Evolutionary conservation across 768 basidiomycete species (phyloP), one percentile per base, ranked within the genome.

Genomic region (Phanerodontia chrysosporium): DNA sequence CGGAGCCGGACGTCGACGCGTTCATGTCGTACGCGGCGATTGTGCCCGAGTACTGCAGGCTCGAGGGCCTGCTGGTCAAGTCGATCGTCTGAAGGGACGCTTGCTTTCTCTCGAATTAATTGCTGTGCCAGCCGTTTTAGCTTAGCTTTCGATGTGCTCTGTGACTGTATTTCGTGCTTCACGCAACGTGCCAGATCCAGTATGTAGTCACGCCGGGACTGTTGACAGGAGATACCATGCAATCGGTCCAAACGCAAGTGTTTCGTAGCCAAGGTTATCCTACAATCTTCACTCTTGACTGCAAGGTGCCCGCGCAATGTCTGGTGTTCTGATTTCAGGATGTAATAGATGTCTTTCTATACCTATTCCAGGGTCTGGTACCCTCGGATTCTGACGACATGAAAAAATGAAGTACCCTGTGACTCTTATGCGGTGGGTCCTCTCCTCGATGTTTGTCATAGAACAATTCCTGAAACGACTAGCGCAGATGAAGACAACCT

Each of bases 1-100:
- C 92, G 0, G 90, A 92, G 59, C 83, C 91, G 14, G 92, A 94
- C 68, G 74, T 84, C 55, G 92, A 94, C 70, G 86, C 90, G 57
- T 92, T 92, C 72, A 82, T 90, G 83, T 83, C 87, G 0, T 94
- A 94, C 69, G 90, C 90, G 21, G 83, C 89, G 35, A 88, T 92
- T 68, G 87, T 93, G 18, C 88, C 90, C 27, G 92, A 94, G 73
- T 93, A 85, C 70, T 84, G 82, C 74, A 77, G 92, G 44, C 72
- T 94, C 63, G 92, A 94, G 73, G 80, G 83, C 12, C 86, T 93
- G 82, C 72, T 92, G 52, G 80, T 86, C 64, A 92, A 90, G 45
- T 58, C 57, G 10, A 58, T 58, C 46, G 56, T 62, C 44, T 62
- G 30, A 51, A 48, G 21, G 42, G 28, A 13, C 27, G 3, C 46